Evolutionary conservation across 2,329 filamentous ascomycete species (phyloP), one percentile per base, ranked within the genome.

Genomic region (Lasiodiplodia sp.): DNA sequence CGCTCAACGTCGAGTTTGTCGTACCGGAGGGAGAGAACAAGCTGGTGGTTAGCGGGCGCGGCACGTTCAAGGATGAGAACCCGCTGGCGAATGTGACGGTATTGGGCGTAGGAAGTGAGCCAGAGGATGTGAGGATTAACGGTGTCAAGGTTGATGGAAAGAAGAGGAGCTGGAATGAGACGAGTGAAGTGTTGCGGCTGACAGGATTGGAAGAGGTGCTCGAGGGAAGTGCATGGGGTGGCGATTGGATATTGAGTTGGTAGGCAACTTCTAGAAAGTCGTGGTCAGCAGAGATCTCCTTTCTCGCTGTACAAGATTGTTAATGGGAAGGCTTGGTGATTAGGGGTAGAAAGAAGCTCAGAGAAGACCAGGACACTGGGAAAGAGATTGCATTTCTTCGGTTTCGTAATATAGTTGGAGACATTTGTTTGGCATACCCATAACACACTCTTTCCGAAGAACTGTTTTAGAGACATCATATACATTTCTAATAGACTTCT

Each of bases 51-150:
- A 78, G 75, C 4, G 82, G 85, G 0, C 71, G 78, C 1, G 90
- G 90, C 0, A 77, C 74, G 2, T 92, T 84, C 76, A 76, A 79
- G 11, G 89, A 91, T 70, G 78, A 74, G 0, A 90, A 89, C 72
- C 77, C 84, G 0, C 80, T 92, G 16, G 86, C 84, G 0, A 90
- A 89, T 69, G 83, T 92, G 47, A 91, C 88, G 0, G 76, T 93
- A 55, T 71, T 92, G 70, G 90, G 90, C 25, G 81, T 91, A 0
- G 69, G 77, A 3, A 71, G 72, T n/a, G 72, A 76, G 23, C 68
- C 67, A 74, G 75, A 72, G 0, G 75, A 72, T n/a, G 84, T 91
- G 4, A 78, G 12, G 21, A n/a, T 68, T 1, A 69, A 72, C 18
- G 85, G 83, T 0, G 16, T 10, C 5, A 72, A 78, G 18, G 71